Percentiles rank a stretch among this genome's conserved stretches.
These are phyloP conservation scores for Epichloe sibirici DNA, from an alignment of 2,329 filamentous ascomycete species.

Conservation along the genomic window DNA sequence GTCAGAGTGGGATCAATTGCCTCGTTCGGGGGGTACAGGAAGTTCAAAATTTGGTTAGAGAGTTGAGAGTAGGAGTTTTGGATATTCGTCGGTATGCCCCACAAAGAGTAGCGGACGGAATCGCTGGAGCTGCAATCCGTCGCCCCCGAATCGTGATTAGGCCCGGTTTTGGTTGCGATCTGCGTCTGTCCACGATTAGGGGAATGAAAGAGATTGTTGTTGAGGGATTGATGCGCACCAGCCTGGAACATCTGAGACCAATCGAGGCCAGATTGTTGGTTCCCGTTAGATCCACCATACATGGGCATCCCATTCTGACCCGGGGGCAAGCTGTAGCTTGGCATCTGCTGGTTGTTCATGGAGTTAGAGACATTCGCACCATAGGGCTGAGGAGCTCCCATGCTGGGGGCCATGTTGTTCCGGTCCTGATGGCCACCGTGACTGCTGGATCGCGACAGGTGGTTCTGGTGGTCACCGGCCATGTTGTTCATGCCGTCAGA, in stretches of 20 bases:
- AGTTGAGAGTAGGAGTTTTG: conserved; percentile 41
- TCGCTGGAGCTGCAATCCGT: conserved; percentile 33
- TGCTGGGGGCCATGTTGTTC: conserved; percentile 40
- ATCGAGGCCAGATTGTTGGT: conserved; percentile 54
- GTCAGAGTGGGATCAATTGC: conserved; percentile 39
- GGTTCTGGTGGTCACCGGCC: conserved; percentile 43
- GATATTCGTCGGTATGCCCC: conserved; percentile 33
- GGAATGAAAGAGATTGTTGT: conserved; percentile 38
- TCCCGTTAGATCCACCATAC: conserved; percentile 47
- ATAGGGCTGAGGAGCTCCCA: conserved; percentile 43
- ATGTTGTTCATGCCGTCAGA: conserved; percentile 48
- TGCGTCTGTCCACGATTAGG: conserved; percentile 57
- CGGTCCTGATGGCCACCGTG: conserved; percentile 44
- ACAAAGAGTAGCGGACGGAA: conserved; percentile 36
- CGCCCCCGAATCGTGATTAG: conserved; percentile 40
- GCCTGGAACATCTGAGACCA: conserved; percentile 71
- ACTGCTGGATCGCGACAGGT: conserved; percentile 49
- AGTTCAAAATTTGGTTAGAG: conserved; percentile 43
- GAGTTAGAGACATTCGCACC: conserved; percentile 44
- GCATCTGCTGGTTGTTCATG: conserved; percentile 54
- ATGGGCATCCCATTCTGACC: conserved; percentile 52
- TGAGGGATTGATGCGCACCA: conserved; percentile 54
- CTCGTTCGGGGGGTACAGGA: conserved; percentile 38
- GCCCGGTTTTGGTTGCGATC: conserved; percentile 57
- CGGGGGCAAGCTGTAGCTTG: conserved; percentile 51